Evolutionary conservation across 2,329 filamentous ascomycete genomes (phyloP).

Genomic region (Mycosphaerelloides madeirae): DNA sequence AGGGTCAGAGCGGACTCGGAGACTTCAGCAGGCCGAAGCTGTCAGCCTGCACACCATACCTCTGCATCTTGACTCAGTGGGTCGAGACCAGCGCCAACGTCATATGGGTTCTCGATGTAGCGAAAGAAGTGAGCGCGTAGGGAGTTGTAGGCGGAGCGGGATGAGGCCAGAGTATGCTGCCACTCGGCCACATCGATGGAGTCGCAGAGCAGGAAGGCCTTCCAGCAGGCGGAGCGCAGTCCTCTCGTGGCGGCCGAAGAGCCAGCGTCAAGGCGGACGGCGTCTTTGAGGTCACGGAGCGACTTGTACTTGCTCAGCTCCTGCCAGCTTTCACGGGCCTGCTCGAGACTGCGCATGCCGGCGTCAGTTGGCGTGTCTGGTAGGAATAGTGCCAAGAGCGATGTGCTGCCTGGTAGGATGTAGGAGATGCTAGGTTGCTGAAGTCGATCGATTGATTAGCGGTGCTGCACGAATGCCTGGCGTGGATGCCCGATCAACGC

Average conservation of each 20-base stretch:
- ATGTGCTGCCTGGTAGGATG: neutral
- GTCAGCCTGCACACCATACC: slow-evolving; percentile 40
- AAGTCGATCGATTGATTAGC: neutral
- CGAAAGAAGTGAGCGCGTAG: slow-evolving; percentile 70
- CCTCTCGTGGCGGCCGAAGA: slow-evolving; percentile 40
- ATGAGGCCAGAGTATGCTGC: slow-evolving; percentile 61
- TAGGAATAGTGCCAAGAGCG: neutral
- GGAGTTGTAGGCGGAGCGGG: slow-evolving; percentile 68
- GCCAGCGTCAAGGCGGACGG: slow-evolving; percentile 26
- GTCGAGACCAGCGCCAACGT: slow-evolving; percentile 69
- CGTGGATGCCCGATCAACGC: too few relatives aligned
- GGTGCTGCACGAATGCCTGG: neutral
- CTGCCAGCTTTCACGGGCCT: slow-evolving; percentile 31
- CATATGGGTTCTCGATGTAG: slow-evolving; percentile 78
- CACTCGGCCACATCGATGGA: slow-evolving; percentile 59
- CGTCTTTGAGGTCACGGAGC: slow-evolving; percentile 29
- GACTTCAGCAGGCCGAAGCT: slow-evolving; percentile 5
- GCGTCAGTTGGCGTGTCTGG: too few relatives aligned
- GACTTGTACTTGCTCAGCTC: slow-evolving; percentile 25
- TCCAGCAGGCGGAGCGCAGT: slow-evolving; percentile 87
- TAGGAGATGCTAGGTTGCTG: too few relatives aligned
- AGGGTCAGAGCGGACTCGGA: slow-evolving; percentile 22
- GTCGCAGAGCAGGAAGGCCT: slow-evolving; percentile 79
- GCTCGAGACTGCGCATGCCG: slow-evolving; percentile 31
- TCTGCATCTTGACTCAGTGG: slow-evolving; percentile 78